These are phyloP conservation scores for Casaregolazyma suthepensis DNA, from an alignment of 1,139 yeast species.

Conservation along the genomic window DNA sequence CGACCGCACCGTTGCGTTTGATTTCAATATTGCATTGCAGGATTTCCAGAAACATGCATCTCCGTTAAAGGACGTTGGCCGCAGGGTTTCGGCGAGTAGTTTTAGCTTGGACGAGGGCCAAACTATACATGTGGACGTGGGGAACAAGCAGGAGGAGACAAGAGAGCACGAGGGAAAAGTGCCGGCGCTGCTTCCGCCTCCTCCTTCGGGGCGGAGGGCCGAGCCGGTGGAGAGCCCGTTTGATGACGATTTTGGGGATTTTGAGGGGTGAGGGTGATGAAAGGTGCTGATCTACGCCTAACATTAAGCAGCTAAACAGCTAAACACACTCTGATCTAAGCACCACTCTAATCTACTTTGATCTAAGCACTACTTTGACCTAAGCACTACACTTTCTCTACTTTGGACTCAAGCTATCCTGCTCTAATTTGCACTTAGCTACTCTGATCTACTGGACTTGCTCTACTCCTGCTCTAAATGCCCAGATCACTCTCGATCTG, in stretches of 20 bases:
- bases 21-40: slow-evolving; percentile 37
- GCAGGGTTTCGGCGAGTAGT: slow-evolving; percentile 13
- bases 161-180: slow-evolving; percentile 10
- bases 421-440: too few species aligned
- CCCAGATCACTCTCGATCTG: too few species aligned
- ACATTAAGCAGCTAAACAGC: too few species aligned
- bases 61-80: slow-evolving; percentile 17
- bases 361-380: too few species aligned
- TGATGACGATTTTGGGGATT: slow-evolving; percentile 43
- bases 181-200: slow-evolving; percentile 18
- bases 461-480: too few species aligned
- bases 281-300: too few species aligned
- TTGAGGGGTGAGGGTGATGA: slow-evolving; percentile 23
- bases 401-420: too few species aligned
- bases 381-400: too few species aligned
- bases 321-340: too few species aligned
- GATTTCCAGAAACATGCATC: slow-evolving; percentile 29
- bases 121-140: slow-evolving; percentile 23
- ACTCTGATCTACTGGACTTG: too few species aligned
- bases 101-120: slow-evolving; percentile 28
- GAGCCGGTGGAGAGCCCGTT: slow-evolving; percentile 20
- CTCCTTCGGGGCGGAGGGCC: slow-evolving; percentile 16
- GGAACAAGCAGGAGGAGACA: slow-evolving; percentile 10
- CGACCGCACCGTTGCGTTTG: slow-evolving; percentile 34
- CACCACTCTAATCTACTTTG: too few species aligned